Conservation (phyloP, 83 land plant species). For the Picea abies region DNA sequence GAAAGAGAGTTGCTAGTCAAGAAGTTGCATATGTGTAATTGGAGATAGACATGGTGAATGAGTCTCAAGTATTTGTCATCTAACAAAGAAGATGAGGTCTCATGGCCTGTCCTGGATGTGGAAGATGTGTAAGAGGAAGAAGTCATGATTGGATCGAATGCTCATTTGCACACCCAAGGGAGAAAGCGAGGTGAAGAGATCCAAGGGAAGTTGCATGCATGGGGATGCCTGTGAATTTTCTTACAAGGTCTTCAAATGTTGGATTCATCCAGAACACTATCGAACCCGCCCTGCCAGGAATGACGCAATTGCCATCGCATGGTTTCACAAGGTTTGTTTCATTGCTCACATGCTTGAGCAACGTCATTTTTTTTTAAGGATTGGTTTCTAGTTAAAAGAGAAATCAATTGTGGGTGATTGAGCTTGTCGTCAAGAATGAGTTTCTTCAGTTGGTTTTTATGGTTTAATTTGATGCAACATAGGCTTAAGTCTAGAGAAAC, state of each 20-base stretch:
- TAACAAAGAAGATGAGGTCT: conserved; percentile 14
- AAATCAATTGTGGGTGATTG: too few species aligned
- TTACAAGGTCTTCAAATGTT: conserved; percentile 65
- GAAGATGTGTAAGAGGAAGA: conserved; percentile 43
- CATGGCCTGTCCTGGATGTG: not conserved
- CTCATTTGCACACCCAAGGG: conserved; percentile 64
- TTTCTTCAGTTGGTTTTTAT: too few species aligned
- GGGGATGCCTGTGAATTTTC: conserved; percentile 64
- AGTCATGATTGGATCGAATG: conserved; percentile 76
- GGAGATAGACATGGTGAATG: too few species aligned
- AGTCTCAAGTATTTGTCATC: not conserved
- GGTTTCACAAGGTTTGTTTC: conserved; percentile 39
- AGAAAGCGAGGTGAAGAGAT: conserved; percentile 65
- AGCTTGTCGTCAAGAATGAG: too few species aligned
- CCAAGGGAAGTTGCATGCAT: conserved; percentile 19
- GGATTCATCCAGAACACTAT: conserved; percentile 65
- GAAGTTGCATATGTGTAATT: too few species aligned
- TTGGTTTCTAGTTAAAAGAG: too few species aligned
- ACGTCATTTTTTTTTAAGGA: not conserved
- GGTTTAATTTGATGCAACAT: too few species aligned
- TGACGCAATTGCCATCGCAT: conserved; percentile 42
- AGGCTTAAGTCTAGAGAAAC: too few species aligned
- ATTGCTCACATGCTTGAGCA: conserved; percentile 57
- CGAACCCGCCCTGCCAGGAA: conserved; percentile 60
- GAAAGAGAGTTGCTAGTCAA: too few species aligned